Conservation (phyloP, 495 filamentous ascomycete species). For the Platismatia glauca region DNA sequence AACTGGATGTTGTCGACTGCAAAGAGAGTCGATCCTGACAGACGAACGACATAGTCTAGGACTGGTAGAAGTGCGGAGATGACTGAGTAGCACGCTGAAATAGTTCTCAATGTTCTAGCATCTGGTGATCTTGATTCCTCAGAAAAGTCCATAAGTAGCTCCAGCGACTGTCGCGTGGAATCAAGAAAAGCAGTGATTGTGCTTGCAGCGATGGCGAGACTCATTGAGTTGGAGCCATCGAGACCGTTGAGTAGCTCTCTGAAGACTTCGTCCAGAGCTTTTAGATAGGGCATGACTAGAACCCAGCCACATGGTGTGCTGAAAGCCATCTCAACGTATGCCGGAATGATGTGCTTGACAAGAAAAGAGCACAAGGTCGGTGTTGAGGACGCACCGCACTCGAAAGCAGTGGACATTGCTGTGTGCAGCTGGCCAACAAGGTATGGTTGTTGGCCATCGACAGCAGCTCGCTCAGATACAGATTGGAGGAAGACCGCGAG, state of each 20-base stretch:
- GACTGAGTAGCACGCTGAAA: constrained; percentile 37
- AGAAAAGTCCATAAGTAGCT: constrained; percentile 26
- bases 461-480: constrained; percentile 52
- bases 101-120: constrained; percentile 33
- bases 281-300: constrained; percentile 46
- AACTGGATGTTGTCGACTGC: constrained; percentile 27
- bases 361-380: constrained; percentile 51
- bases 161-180: constrained; percentile 33
- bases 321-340: constrained; percentile 48
- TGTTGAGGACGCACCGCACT: constrained; percentile 34
- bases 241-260: constrained; percentile 41
- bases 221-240: constrained; percentile 36
- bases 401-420: constrained; percentile 45
- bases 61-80: constrained; percentile 40
- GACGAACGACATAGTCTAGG: constrained; percentile 45
- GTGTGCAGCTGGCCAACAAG: constrained; percentile 49
- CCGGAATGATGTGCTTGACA: constrained; percentile 53
- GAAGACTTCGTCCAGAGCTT: constrained; percentile 39
- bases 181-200: constrained; percentile 40
- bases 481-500: constrained; percentile 56
- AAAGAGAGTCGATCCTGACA: constrained; percentile 21
- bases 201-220: constrained; percentile 35
- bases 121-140: constrained; percentile 29
- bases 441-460: constrained; percentile 51
- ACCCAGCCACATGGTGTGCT: constrained; percentile 48